Base-by-base conservation (phyloP, 75 land plant species). In the Pinus tabuliformis region DNA sequence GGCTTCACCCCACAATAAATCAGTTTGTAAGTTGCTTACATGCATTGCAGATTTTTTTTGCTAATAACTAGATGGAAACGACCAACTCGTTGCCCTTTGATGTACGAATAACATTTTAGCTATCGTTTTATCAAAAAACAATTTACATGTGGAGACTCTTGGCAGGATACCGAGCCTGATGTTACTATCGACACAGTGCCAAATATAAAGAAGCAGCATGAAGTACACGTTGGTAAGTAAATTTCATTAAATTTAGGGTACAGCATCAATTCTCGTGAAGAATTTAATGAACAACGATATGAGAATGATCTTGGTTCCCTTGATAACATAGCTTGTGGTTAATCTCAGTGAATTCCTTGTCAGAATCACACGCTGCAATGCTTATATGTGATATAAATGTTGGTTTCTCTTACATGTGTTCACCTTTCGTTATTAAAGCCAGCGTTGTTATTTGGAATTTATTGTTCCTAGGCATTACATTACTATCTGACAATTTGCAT, bases 1-100 rank as follows among this genome's bases (percentile, higher is more conserved):
- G 90, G 90, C 64, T 85, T n/a, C 90, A 85, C 33, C 89, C 89
- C 21, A 84, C 89, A 18, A 78, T 87, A 66, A 87, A 87, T 74
- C 89, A 87, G 74, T 73, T 79, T 85, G 90, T 85, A 83, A 37
- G 59, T 26, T 5, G 11, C n/a, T 49, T 42, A n/a, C 3, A 52
- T 5, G 15, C 6, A 52, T 78, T 14, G 63, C 22, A 64, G 56
- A n/a, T 12, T 75, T 77, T 22, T 58, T 12, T 75, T n/a, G n/a
- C n/a, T 30, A 45, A 76, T 74, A 56, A 9, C 14, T 56, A 60
- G 37, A 59, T 28, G 16, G 14, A 66, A 59, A 58, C 17, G 13
- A 6, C n/a, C 12, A 28, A 6, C 56, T 26, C 26, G 26, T 26
- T 26, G 26, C 26, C 26, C 26, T 72, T 58, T 56, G 9, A 17